Evolutionary conservation across 768 basidiomycete genomes (phyloP).

Genomic region (Collybiopsis luxurians): DNA sequence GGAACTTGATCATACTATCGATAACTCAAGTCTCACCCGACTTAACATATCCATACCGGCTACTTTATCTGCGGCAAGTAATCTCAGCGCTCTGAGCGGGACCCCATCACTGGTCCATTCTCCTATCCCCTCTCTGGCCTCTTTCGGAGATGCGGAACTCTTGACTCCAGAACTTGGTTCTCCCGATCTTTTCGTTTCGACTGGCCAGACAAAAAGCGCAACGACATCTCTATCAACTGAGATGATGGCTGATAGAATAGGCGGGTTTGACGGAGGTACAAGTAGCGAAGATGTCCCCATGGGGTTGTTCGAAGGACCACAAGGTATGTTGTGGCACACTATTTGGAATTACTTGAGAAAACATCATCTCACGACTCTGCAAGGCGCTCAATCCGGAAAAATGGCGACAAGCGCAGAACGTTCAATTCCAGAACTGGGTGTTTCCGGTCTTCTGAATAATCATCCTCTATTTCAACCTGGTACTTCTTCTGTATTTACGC

Average conservation of each 20-base stretch:
- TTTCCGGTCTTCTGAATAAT: too few relatives aligned
- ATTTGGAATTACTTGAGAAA: constrained; percentile 14
- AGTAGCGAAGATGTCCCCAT: constrained; percentile 10
- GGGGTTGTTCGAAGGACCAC: constrained; percentile 10
- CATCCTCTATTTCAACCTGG: neutral
- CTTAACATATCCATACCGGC: constrained; percentile 19
- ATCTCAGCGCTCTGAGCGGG: neutral
- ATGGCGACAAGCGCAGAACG: neutral
- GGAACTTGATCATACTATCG: neutral
- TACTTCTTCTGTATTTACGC: constrained; percentile 13
- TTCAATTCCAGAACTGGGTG: too few relatives aligned
- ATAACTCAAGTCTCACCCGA: constrained; percentile 7
- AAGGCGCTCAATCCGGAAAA: constrained; percentile 10
- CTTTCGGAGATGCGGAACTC: constrained; percentile 16
- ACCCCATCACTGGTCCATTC: constrained; percentile 22
- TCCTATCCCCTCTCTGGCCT: constrained; percentile 29
- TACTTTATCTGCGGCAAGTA: neutral
- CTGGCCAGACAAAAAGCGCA: neutral
- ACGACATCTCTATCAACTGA: neutral
- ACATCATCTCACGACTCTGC: constrained; percentile 12
- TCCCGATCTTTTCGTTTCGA: neutral
- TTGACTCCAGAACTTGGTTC: constrained; percentile 10
- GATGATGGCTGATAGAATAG: constrained; percentile 8
- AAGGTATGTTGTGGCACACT: constrained; percentile 21
- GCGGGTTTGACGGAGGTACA: constrained; percentile 11